phyloP scores from a whole-genome alignment of 164 flowering plant species.

The Amborella trichopoda region DNA sequence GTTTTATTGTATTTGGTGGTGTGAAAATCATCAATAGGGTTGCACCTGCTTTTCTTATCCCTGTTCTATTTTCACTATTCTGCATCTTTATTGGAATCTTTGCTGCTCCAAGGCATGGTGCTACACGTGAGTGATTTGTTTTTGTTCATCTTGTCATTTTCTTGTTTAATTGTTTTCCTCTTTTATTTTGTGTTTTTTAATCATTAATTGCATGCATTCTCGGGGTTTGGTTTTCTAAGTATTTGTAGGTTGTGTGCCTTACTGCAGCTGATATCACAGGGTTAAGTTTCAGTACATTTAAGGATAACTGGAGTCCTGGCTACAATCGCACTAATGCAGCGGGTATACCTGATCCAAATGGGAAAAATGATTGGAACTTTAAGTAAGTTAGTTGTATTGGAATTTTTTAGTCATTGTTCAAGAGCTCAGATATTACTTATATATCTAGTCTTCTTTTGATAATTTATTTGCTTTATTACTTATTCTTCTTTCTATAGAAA shows the following conservation, averaged over 20 bases:
- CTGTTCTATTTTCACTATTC: constrained; percentile 73
- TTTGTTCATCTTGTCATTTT: neutral
- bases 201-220: neutral
- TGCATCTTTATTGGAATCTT: constrained; percentile 81
- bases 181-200: neutral
- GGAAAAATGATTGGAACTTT: constrained; percentile 65
- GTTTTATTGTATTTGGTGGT: constrained; percentile 98
- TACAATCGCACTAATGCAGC: constrained; percentile 76
- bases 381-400: constrained; percentile 36
- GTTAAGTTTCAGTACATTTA: constrained; percentile 58
- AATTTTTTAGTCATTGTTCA: neutral
- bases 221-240: neutral
- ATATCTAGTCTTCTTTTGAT: neutral
- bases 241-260: constrained; percentile 11
- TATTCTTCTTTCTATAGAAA: no score
- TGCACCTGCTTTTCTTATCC: constrained; percentile 94
- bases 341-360: constrained; percentile 85
- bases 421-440: neutral
- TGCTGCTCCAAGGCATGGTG: constrained; percentile 46
- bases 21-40: constrained; percentile 96
- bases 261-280: constrained; percentile 82
- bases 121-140: constrained; percentile 36
- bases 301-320: constrained; percentile 76
- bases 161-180: neutral
- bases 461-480: no score